These are phyloP conservation scores for Pythium biforme DNA, from an alignment of 352 stramenopile species.

Conservation along the genomic window DNA sequence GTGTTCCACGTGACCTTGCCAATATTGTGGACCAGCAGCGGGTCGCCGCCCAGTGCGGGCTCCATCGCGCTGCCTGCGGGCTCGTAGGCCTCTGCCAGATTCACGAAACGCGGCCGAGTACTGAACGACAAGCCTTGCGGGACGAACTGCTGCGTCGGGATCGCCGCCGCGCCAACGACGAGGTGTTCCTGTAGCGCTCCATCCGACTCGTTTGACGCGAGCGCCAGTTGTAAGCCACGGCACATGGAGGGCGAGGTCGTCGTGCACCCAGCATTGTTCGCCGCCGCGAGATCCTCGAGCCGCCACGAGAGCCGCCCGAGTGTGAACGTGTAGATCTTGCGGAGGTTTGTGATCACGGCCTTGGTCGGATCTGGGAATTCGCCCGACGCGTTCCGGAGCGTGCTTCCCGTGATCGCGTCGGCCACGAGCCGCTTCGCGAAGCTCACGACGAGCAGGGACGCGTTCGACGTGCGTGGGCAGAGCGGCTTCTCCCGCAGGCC, in stretches of 20 bases:
- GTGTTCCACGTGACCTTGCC: constrained; percentile 1
- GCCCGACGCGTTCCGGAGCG: not conserved
- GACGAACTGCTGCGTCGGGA: not conserved
- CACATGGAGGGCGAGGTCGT: not conserved
- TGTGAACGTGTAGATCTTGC: constrained; percentile 27
- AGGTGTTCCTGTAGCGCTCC: not conserved
- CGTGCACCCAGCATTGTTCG: not conserved
- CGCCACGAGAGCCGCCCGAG: constrained; percentile 21
- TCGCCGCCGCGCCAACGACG: not conserved
- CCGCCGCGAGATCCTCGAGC: constrained; percentile 1
- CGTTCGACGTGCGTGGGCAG: not conserved
- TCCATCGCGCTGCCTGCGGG: not conserved
- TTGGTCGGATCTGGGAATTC: not conserved
- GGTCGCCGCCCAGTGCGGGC: not conserved
- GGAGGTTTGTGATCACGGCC: constrained; percentile 9
- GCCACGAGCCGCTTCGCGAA: constrained; percentile 12
- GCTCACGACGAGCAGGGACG: constrained; percentile 12
- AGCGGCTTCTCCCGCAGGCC: too few relatives aligned
- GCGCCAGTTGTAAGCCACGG: not conserved
- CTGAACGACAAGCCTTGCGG: not conserved
- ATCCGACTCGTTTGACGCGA: not conserved
- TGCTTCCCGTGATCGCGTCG: not conserved
- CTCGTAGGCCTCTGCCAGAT: not conserved
- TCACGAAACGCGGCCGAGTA: constrained; percentile 1
- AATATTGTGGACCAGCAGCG: constrained; percentile 10